phyloP scores from a whole-genome alignment of 495 filamentous ascomycete genomes.

The Penicillium parvum region DNA sequence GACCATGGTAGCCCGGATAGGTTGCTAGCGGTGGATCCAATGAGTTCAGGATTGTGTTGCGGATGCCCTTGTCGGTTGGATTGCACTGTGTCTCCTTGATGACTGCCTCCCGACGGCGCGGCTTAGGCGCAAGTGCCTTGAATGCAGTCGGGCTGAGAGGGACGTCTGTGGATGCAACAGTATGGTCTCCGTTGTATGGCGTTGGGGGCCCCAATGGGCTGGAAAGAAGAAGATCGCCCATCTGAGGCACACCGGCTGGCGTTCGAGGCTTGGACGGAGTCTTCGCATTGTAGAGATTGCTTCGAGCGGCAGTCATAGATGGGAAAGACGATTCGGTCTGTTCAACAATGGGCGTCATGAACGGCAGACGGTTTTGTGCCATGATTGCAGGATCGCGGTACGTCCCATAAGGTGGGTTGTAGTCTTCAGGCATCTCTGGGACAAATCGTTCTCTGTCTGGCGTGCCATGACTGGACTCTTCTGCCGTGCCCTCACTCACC shows the following conservation, averaged over 20 bases:
- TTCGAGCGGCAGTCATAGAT: conserved; percentile 53
- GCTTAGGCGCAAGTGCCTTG: conserved; percentile 34
- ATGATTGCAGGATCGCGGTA: conserved; percentile 71
- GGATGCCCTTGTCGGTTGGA: conserved; percentile 70
- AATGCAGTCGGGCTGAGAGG: conserved; percentile 45
- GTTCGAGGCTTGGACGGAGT: conserved; percentile 61
- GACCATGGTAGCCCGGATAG: conserved; percentile 74
- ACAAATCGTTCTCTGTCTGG: conserved; percentile 48
- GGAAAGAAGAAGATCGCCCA: conserved; percentile 34
- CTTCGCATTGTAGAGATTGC: conserved; percentile 58
- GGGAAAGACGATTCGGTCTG: conserved; percentile 83
- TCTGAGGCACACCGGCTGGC: conserved; percentile 24
- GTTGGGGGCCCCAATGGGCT: conserved; percentile 28
- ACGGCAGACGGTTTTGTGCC: conserved; percentile 84
- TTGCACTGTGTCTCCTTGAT: conserved; percentile 84
- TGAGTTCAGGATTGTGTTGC: conserved; percentile 66
- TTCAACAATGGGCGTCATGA: conserved; percentile 98
- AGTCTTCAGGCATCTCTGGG: conserved; percentile 79
- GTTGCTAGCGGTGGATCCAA: conserved; percentile 64
- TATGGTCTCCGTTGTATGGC: conserved; percentile 27
- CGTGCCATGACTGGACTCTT: conserved; percentile 19
- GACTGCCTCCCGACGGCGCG: conserved; percentile 49
- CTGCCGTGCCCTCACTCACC: conserved; percentile 20
- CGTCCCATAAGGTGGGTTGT: conserved; percentile 65
- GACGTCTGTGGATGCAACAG: conserved; percentile 33